Base-by-base conservation (phyloP, 768 basidiomycete species). In the Leucocoprinus leucothites region DNA sequence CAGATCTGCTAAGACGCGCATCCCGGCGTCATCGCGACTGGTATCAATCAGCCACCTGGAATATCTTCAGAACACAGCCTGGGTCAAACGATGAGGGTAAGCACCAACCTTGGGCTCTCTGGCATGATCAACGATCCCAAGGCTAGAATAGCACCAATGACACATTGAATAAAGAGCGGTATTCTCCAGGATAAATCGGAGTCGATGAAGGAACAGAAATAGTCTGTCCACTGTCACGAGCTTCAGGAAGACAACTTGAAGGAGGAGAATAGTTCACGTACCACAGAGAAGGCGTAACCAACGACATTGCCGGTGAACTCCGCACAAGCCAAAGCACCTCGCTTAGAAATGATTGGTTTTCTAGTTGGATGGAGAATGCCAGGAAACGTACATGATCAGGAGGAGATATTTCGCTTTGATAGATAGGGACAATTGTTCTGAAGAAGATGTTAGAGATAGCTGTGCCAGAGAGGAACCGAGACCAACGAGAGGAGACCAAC, bases 361-460 rank as follows among this genome's bases (percentile, higher is more conserved):
- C 5, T 1, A 16, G 19, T 36, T 14, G 19, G 3, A 21, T 36
- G n/a, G 38, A 34, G 7, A 26, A 22, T 11, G 42, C 9, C 18
- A 42, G 19, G 9, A 31, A 35, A 64, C 80, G 35, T 63, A 87
- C 90, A 72, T 94, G 90, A 62, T 84, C 78, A 2, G 94, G 89
- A 18, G 92, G 92, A 3, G 89, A 92, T 41, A 95, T 91, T 74
- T 95, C 94, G 58, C 89, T 91, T 73, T 94, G 89, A 65, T 91
- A 92, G 55, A 91, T 90, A 6, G 90, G 91, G 22, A 92, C 89
- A 57, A 91, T 91, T 35, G 90, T 91, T 42, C 90, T 24, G 18
- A 40, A 22, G 14, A 18, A 42, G 45, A 22, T 51, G 9, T 46
- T 42, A 31, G 35, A 28, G 8, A 21, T 26, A 14, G 9, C 7